Evolutionary conservation across 148 eudicot species (phyloP), one percentile per base, ranked within the genome.

Genomic region (Vaccinium myrtillus): DNA sequence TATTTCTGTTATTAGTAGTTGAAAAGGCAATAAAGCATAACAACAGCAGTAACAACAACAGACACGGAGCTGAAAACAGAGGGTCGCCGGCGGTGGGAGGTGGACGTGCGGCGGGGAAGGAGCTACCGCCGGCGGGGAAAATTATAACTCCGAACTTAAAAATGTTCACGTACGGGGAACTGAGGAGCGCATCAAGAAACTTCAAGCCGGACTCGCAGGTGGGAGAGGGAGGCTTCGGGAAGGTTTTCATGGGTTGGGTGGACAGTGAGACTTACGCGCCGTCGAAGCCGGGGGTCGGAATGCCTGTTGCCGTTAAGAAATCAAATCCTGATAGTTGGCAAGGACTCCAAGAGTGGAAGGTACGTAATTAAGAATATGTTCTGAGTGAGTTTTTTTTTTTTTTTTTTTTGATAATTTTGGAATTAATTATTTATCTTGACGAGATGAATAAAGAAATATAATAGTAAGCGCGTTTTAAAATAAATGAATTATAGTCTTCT

Each of bases 341-440:
- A 88, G 98, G 98, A 14, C 85, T 91, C 75, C 94, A 93, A 84
- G 97, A 94, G 78, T 95, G 98, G 98, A 91, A 94, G 91, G 98
- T 94, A 43, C 46, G 46, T 43, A 79, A 79, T 73, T 30, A 12
- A 14, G 1, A 0, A 23, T 23, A 15, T 25, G 74, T 2, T 3
- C 6, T 4, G 18, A n/a, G 30, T 65, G 61, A 56, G 1, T 56
- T 56, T 50, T 50, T 56, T 15, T 56, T 15, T 3, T 4, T 43
- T 0, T 43, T 43, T 32, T 32, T 32, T 0, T 36, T 2, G 39
- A 36, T 2, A 36, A 2, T 36, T 36, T 36, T 36, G 39, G 39
- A 36, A 36, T 36, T 36, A 2, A 36, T 36, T 36, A 36, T 36
- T 36, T 36, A 36, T 36, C 39, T 36, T 36, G 1, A 36, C 2